Conservation (phyloP, 192 early-diverging fungal genomes). For the Mortierella claussenii region DNA sequence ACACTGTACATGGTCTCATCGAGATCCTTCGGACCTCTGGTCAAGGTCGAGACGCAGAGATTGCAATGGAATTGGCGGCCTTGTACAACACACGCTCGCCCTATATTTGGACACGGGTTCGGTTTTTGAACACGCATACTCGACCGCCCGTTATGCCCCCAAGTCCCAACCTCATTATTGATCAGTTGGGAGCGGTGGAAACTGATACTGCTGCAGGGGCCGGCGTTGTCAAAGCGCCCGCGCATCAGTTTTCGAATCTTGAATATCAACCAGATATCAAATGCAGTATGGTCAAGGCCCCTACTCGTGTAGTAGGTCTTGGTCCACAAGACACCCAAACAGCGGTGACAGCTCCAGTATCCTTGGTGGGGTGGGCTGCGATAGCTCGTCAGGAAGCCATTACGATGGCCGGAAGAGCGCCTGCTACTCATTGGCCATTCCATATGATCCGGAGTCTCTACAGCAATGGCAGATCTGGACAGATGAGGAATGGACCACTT, state of each 20-base stretch:
- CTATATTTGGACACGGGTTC: slow-evolving; percentile 43
- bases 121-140: neutral
- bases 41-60: slow-evolving; percentile 2
- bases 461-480: too few relatives aligned
- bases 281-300: slow-evolving; percentile 7
- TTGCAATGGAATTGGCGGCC: slow-evolving; percentile 18
- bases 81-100: slow-evolving; percentile 21
- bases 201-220: neutral
- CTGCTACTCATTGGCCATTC: slow-evolving; percentile 9
- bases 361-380: neutral
- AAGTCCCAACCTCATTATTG: slow-evolving; percentile 22
- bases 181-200: neutral
- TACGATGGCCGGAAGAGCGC: neutral
- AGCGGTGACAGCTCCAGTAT: neutral
- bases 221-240: neutral
- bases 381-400: neutral
- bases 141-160: neutral
- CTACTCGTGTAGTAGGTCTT: neutral
- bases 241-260: slow-evolving; percentile 11
- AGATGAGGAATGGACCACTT: too few relatives aligned
- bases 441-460: neutral
- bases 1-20: slow-evolving; percentile 12
- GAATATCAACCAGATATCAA: slow-evolving; percentile 23
- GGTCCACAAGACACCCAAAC: neutral
- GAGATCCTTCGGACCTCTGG: slow-evolving; percentile 6